Evolutionary conservation across 2,329 filamentous ascomycete genomes (phyloP), one percentile per base, ranked within the genome.

Genomic region (Alternaria sp.): DNA sequence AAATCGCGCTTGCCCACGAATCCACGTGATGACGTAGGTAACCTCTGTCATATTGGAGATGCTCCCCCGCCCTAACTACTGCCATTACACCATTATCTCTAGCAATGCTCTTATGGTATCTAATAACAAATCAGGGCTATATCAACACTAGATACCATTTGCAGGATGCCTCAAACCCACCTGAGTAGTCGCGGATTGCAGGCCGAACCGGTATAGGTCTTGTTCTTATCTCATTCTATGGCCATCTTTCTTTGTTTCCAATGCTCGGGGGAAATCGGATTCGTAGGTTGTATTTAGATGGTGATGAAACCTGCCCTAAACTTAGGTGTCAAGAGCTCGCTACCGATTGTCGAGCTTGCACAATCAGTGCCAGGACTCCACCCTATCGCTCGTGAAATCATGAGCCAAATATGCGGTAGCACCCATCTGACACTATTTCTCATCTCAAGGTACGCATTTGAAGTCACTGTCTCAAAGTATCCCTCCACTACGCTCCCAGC

Each of bases 11-110:
- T 51, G 51, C 34, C 14, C 56, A 24, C 58, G 58, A 50, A 39
- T 23, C 10, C 61, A 63, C 61, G 61, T 63, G 61, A 58, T 59
- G 51, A 56, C 51, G 48, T 55, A 58, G 13, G 11, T 42, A 17
- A 39, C 31, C 44, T 31, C 40, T 17, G 29, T n/a, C n/a, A n/a
- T 3, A 34, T 17, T 14, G 11, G 5, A 23, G 21, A 37, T 24
- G n/a, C 5, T 39, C 34, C 44, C 31, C 34, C 34, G 6, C 11
- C 14, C 21, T 23, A 29, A 23, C 7, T 9, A 24, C 44, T 48
- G 13, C 17, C 21, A 48, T 36, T n/a, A 24, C 4, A 14, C 29
- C 21, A 24, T 2, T n/a, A 48, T 24, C 4, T 21, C 21, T n/a
- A 4, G 17, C 3, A 9, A 5, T 48, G 4, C 5, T 24, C 8